Evolutionary conservation across 345 rosid genomes (phyloP).

Genomic region (Dipteronia sinensis): DNA sequence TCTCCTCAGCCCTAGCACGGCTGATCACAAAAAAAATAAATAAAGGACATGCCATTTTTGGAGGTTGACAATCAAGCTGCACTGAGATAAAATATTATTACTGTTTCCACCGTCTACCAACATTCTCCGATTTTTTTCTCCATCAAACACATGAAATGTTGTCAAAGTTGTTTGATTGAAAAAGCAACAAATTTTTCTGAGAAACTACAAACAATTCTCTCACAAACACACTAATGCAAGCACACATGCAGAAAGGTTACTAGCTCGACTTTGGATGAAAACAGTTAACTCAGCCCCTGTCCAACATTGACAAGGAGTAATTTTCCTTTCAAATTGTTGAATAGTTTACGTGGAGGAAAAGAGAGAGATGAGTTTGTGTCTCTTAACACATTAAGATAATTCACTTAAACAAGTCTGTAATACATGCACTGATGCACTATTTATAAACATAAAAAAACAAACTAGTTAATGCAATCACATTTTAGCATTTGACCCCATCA

Average conservation of each 20-base stretch:
- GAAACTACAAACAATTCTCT: not conserved
- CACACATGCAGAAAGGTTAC: not conserved
- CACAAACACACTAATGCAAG: not conserved
- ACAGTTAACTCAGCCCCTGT: too few species aligned
- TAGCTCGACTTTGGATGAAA: too few species aligned
- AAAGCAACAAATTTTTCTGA: too few species aligned
- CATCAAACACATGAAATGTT: too few species aligned
- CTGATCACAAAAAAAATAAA: not conserved
- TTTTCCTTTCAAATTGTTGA: not conserved
- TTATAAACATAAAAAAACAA: not conserved
- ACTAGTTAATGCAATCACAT: not conserved
- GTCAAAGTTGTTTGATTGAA: too few species aligned
- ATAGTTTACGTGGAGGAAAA: not conserved
- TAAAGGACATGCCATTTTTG: not conserved
- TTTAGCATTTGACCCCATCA: not conserved
- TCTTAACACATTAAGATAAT: not conserved
- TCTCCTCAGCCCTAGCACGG: not conserved
- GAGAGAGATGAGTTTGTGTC: not conserved
- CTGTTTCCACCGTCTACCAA: not conserved
- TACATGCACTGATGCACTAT: not conserved
- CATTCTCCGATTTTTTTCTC: too few species aligned
- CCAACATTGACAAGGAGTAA: not conserved
- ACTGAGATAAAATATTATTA: not conserved
- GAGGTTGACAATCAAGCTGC: not conserved
- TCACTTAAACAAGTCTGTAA: not conserved